These are phyloP conservation scores for Ophiostoma ips DNA, from an alignment of 2,329 filamentous ascomycete species.

Conservation along the genomic window DNA sequence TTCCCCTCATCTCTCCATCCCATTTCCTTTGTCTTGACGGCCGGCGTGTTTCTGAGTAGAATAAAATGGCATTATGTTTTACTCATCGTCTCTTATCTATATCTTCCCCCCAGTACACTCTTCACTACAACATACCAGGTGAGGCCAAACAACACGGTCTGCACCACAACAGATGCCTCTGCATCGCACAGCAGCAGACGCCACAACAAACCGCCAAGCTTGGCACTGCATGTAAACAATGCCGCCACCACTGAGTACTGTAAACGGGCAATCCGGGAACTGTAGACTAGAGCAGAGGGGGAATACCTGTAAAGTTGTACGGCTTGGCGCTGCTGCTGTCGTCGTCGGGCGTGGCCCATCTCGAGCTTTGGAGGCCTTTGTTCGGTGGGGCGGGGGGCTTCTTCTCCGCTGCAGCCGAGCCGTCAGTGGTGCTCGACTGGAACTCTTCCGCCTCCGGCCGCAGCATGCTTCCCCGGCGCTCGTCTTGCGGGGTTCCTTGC, in stretches of 20 bases:
- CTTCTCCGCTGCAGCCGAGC: too few relatives aligned
- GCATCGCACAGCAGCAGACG: too few relatives aligned
- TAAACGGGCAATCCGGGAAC: neutral
- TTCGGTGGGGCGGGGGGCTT: neutral
- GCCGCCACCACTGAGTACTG: neutral
- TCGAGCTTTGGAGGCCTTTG: slow-evolving; percentile 2
- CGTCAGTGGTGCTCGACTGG: neutral
- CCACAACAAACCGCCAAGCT: too few relatives aligned
- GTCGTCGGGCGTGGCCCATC: slow-evolving; percentile 5
- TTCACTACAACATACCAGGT: too few relatives aligned
- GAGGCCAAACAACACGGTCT: too few relatives aligned
- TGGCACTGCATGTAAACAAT: too few relatives aligned
- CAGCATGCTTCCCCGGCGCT: neutral
- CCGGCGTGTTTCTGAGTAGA: neutral
- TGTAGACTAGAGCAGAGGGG: too few relatives aligned
- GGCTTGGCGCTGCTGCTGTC: neutral
- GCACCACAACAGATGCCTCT: too few relatives aligned
- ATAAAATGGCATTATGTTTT: too few relatives aligned
- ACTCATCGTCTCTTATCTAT: too few relatives aligned
- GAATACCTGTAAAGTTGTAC: slow-evolving; percentile 7
- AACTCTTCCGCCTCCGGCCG: neutral
- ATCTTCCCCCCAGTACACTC: too few relatives aligned
- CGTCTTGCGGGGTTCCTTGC: neutral
- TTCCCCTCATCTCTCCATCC: slow-evolving; percentile 3
- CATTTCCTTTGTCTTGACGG: neutral